A percentile compares a stretch with the other conserved stretches of the same genome.
Evolutionary conservation across 1,284 basidiomycete genomes (phyloP).

Genomic region (Tylopilus sp.): DNA sequence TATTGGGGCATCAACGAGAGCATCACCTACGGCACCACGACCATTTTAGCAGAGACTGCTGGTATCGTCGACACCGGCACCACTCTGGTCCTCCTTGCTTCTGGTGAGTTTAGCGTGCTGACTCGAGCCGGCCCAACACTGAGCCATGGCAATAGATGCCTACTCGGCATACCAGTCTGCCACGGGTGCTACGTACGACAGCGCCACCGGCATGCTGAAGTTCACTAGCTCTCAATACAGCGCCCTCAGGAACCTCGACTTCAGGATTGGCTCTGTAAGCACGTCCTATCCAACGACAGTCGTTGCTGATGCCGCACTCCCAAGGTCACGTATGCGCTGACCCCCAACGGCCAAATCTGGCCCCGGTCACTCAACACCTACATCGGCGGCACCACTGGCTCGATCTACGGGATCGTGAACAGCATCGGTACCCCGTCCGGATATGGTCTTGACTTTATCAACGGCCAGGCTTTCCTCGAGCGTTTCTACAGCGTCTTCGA

Average conservation of each 20-base stretch:
- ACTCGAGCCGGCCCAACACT: neutral
- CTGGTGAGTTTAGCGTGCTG: constrained; percentile 21
- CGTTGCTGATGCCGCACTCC: neutral
- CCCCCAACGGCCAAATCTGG: constrained; percentile 50
- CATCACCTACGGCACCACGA: constrained; percentile 48
- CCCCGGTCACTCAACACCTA: constrained; percentile 41
- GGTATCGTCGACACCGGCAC: constrained; percentile 64
- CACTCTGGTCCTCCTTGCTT: constrained; percentile 37
- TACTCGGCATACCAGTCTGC: constrained; percentile 47
- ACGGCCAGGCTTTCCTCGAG: constrained; percentile 56
- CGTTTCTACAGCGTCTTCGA: constrained; percentile 69
- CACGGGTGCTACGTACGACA: constrained; percentile 51
- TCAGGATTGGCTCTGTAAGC: constrained; percentile 39
- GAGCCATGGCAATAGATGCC: constrained; percentile 37
- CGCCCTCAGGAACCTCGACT: constrained; percentile 40
- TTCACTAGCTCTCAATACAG: constrained; percentile 37
- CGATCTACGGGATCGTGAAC: constrained; percentile 50
- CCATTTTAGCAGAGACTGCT: constrained; percentile 45
- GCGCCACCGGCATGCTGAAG: constrained; percentile 39
- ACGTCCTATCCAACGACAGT: neutral
- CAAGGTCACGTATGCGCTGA: constrained; percentile 38
- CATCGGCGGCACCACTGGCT: constrained; percentile 39
- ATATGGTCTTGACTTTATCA: constrained; percentile 50
- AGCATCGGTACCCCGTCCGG: constrained; percentile 39
- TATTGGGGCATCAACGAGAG: constrained; percentile 66